phyloP scores from a whole-genome alignment of 202 grass and related monocot genomes.

The Carex sylvatica region DNA sequence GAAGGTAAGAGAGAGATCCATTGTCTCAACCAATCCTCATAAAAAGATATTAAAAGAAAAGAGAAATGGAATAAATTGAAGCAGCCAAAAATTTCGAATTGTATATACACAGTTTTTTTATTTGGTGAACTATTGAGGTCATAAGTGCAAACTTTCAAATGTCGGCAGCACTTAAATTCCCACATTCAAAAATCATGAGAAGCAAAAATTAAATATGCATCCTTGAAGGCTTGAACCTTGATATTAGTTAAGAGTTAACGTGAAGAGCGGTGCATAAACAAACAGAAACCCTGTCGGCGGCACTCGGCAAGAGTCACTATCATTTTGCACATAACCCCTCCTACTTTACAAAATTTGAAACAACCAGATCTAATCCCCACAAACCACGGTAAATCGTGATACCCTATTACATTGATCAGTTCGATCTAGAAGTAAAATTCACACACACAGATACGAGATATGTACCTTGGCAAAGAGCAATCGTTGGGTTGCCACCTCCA shows the following conservation, averaged over 20 bases:
- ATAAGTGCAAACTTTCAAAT: neutral
- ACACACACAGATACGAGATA: neutral
- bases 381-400: neutral
- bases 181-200: neutral
- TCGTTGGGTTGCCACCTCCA: conserved; percentile 79
- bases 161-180: neutral
- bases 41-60: neutral
- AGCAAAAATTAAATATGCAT: neutral
- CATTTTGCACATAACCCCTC: neutral
- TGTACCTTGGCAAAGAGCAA: conserved; percentile 75
- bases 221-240: neutral
- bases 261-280: neutral
- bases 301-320: neutral
- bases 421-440: neutral
- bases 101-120: neutral
- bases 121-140: neutral
- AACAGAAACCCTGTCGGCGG: neutral
- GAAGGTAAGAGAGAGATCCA: neutral
- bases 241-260: neutral
- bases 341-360: neutral
- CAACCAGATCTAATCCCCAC: neutral
- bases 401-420: neutral
- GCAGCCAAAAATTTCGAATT: neutral
- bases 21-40: neutral
- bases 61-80: neutral